phyloP scores from a whole-genome alignment of 176 grass and related monocot genomes.

The Chloris gayana region DNA sequence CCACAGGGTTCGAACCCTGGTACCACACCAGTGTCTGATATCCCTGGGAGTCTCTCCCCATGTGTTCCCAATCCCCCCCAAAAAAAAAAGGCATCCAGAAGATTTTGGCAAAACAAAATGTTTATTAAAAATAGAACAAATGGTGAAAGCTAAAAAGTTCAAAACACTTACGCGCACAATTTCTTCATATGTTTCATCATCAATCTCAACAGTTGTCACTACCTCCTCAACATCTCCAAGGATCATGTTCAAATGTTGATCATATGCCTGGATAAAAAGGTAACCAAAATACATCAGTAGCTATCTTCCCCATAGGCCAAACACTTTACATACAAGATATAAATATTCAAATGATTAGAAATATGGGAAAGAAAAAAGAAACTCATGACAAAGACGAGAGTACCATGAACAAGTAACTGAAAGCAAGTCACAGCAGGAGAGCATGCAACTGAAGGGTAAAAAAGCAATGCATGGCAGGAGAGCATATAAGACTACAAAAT shows the following conservation, averaged over 20 bases:
- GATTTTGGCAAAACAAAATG: background rate
- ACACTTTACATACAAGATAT: background rate
- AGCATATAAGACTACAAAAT: background rate
- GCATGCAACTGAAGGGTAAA: background rate
- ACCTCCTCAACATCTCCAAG: constrained; percentile 99
- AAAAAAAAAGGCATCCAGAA: too few species aligned
- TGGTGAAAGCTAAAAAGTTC: background rate
- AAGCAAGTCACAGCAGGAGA: background rate
- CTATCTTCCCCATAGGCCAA: background rate
- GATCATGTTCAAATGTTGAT: constrained; percentile 99
- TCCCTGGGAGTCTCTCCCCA: too few species aligned
- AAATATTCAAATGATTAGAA: background rate
- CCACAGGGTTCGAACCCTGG: too few species aligned
- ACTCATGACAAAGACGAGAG: background rate
- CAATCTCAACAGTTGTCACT: constrained; percentile 90
- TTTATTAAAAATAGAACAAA: background rate
- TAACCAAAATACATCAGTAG: background rate
- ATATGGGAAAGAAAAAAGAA: background rate
- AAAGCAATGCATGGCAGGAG: background rate
- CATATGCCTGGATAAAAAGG: constrained; percentile 74
- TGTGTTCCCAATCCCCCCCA: too few species aligned
- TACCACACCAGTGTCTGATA: too few species aligned
- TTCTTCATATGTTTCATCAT: constrained; percentile 99
- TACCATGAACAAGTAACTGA: background rate
- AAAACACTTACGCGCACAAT: constrained; percentile 76